phyloP scores from a whole-genome alignment of 1,139 yeast genomes.

The Hansenula sp. region DNA sequence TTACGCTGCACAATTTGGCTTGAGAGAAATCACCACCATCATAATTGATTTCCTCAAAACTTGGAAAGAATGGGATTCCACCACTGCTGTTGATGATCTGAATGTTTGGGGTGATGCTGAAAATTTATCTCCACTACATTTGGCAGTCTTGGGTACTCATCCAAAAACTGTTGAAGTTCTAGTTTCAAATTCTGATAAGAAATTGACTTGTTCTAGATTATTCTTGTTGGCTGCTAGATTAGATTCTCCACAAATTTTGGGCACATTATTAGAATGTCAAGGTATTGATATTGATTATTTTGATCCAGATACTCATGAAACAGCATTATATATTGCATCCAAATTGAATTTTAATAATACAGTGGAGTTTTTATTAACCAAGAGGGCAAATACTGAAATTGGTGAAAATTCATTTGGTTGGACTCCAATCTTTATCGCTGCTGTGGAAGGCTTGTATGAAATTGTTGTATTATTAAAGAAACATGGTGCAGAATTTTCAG shows the following conservation, averaged over 20 bases:
- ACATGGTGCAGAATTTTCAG: constrained; percentile 49
- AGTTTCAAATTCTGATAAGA: constrained; percentile 40
- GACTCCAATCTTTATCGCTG: constrained; percentile 92
- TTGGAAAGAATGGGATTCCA: constrained; percentile 48
- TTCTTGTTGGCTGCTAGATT: constrained; percentile 70
- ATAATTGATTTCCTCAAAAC: constrained; percentile 48
- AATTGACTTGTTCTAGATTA: constrained; percentile 46
- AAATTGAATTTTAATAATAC: constrained; percentile 56
- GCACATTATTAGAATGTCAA: constrained; percentile 49
- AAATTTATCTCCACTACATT: constrained; percentile 74
- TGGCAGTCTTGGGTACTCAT: constrained; percentile 80
- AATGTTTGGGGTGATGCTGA: constrained; percentile 82
- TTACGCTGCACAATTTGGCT: constrained; percentile 86
- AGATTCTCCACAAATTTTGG: constrained; percentile 55
- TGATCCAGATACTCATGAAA: constrained; percentile 65
- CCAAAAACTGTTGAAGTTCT: constrained; percentile 70
- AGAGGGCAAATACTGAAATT: constrained; percentile 70
- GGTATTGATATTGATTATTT: constrained; percentile 64
- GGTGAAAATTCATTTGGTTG: constrained; percentile 83
- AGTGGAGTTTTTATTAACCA: constrained; percentile 51
- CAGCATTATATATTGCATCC: constrained; percentile 77
- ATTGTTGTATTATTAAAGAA: constrained; percentile 54
- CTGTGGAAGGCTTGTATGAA: constrained; percentile 73
- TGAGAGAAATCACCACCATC: constrained; percentile 56
- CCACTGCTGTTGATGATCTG: constrained; percentile 54